Evolutionary conservation across 164 flowering plant genomes (phyloP).

Genomic region (Warburgia ugandensis): DNA sequence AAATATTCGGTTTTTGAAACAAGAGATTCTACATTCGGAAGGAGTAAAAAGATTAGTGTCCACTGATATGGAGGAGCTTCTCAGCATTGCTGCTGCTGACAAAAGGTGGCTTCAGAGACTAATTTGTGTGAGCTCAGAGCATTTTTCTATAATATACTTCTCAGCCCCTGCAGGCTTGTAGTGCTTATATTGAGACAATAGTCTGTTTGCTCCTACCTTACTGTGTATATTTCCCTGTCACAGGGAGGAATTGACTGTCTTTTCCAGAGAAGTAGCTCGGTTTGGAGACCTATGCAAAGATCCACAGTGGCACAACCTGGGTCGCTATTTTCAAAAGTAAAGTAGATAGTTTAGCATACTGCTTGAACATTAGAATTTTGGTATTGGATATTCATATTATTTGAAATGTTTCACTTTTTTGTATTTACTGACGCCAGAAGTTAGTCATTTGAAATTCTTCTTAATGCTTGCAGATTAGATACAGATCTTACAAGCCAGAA

Average conservation of each 20-base stretch:
- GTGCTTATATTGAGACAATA: neutral
- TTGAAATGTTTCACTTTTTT: no score
- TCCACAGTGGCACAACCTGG: constrained; percentile 92
- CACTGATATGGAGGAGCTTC: constrained; percentile 64
- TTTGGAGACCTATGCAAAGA: constrained; percentile 94
- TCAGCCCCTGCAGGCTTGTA: neutral
- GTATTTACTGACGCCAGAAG: neutral
- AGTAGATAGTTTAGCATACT: constrained; percentile 8
- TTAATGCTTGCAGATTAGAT: constrained; percentile 39
- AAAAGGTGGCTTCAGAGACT: constrained; percentile 46
- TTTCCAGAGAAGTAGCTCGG: constrained; percentile 79
- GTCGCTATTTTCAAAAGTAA: constrained; percentile 85
- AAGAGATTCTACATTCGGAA: constrained; percentile 70
- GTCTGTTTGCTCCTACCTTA: constrained; percentile 1
- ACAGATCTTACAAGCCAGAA: constrained; percentile 48
- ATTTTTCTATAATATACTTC: neutral
- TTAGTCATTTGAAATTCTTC: constrained; percentile 4
- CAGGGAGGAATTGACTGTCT: constrained; percentile 78
- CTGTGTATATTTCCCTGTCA: neutral
- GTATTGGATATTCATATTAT: neutral
- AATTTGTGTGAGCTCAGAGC: constrained; percentile 2
- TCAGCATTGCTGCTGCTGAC: constrained; percentile 79
- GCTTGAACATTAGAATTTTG: neutral
- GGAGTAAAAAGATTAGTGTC: constrained; percentile 71
- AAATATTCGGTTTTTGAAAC: constrained; percentile 54